Evolutionary conservation across 805 yeast species (phyloP), one percentile per base, ranked within the genome.

Genomic region (Starmerella potacharoeniae): DNA sequence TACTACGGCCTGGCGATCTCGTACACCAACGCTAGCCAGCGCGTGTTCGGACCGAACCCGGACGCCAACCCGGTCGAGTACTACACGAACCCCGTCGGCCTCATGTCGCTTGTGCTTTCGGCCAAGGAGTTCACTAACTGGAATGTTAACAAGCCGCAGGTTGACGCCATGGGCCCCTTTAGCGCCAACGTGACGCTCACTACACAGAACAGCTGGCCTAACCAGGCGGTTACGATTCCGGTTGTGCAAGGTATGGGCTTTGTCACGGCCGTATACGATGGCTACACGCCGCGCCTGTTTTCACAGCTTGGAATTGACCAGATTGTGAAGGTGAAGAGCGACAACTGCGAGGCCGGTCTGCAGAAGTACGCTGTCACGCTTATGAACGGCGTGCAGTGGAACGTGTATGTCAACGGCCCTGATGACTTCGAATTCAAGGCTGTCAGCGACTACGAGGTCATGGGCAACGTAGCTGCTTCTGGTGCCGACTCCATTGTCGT

Each of bases 161-260:
- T 82, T 3, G 62, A 74, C 17, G 73, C 77, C 14, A 72, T 78
- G 73, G 75, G 73, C 42, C 68, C 73, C 14, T 74, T 81, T 68
- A 79, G 85, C 6, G 78, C 75, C 13, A 69, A 71, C 45, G 79
- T 76, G 10, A 70, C 57, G 51, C 70, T 54, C 39, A 68, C 67
- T 47, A 69, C 83, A 14, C 30, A 55, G 17, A 51, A 50, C 31
- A 28, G 49, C 50, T 54, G 53, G 53, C 54, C 58, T 1, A 41
- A 47, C 51, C 58, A 57, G 44, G 33, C 39, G 14, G 46, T 60
- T 11, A 72, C 73, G 35, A 58, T 78, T 48, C 90, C 91, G 4
- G 64, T 85, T 53, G 85, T 83, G 6, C 90, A 84, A 68, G 97
- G 97, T 53, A 76, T 76, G 76, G 96, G 96, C 6, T 81, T 86